Conservation (phyloP, 768 basidiomycete species). For the Suillus subluteus region DNA sequence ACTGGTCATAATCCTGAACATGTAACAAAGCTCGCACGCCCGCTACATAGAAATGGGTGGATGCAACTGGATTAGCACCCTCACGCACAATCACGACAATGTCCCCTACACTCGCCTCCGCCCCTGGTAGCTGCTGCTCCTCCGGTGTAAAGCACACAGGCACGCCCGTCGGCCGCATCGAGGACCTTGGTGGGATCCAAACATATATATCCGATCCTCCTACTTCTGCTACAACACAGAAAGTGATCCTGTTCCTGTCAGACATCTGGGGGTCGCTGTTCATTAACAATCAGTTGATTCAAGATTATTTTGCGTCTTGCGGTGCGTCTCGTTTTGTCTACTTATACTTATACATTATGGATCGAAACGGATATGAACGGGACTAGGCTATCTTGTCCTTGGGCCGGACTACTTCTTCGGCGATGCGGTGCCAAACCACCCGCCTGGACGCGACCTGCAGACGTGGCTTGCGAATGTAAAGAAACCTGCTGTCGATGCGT, state of each 20-base stretch:
- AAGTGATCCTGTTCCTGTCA: slow-evolving; percentile 57
- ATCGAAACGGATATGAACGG: not conserved
- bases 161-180: slow-evolving; percentile 43
- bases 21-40: not conserved
- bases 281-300: slow-evolving; percentile 57
- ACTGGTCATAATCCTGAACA: not conserved
- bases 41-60: not conserved
- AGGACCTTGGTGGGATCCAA: slow-evolving; percentile 45
- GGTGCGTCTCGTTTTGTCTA: slow-evolving; percentile 39
- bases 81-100: not conserved
- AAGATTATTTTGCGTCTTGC: slow-evolving; percentile 63
- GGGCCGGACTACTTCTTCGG: slow-evolving; percentile 67
- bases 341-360: not conserved
- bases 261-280: slow-evolving; percentile 60
- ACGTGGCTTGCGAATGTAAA: slow-evolving; percentile 43
- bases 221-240: slow-evolving; percentile 25
- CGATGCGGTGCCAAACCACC: slow-evolving; percentile 42
- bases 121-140: slow-evolving; percentile 50
- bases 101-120: slow-evolving; percentile 38
- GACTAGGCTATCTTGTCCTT: slow-evolving; percentile 56
- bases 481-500: slow-evolving; percentile 37
- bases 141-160: slow-evolving; percentile 51
- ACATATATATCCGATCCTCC: slow-evolving; percentile 58
- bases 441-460: slow-evolving; percentile 31
- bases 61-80: not conserved